Evolutionary conservation across 1,284 basidiomycete species (phyloP).

Genomic region (Phlebopus sp.): DNA sequence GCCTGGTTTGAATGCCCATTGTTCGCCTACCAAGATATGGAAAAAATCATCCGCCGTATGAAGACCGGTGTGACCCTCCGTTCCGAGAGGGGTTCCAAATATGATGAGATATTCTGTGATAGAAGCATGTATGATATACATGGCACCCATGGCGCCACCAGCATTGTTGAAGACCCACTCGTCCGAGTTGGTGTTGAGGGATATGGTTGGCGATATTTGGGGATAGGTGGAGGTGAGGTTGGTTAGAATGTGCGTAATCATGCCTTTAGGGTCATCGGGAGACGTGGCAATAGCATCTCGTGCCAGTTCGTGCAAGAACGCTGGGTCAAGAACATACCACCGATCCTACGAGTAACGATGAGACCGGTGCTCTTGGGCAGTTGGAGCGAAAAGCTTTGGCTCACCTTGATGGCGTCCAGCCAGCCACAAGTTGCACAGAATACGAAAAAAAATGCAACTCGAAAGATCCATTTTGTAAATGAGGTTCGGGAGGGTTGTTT

Average conservation of each 20-base stretch:
- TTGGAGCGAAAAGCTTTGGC: conserved; percentile 1
- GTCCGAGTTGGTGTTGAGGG: conserved; percentile 59
- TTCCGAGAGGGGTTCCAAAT: conserved; percentile 94
- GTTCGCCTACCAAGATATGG: conserved; percentile 89
- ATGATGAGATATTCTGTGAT: conserved; percentile 94
- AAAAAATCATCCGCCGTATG: conserved; percentile 99
- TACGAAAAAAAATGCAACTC: conserved; percentile 38
- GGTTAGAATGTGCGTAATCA: conserved; percentile 75
- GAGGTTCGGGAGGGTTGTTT: not conserved
- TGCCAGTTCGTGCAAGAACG: conserved; percentile 63
- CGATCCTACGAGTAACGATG: conserved; percentile 36
- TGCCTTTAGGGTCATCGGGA: conserved; percentile 59
- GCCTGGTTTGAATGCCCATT: conserved; percentile 88
- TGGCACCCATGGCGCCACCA: conserved; percentile 96
- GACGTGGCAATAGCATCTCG: conserved; percentile 66
- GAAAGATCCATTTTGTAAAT: conserved; percentile 46
- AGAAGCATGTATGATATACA: conserved; percentile 95
- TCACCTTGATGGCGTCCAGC: conserved; percentile 60
- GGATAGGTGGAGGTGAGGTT: conserved; percentile 74
- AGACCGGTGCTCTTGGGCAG: too few relatives aligned
- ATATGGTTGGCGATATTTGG: conserved; percentile 38
- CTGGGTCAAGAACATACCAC: conserved; percentile 74
- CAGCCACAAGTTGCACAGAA: conserved; percentile 44
- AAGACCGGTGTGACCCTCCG: conserved; percentile 92
- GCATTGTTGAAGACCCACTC: conserved; percentile 99